Evolutionary conservation across 495 filamentous ascomycete genomes (phyloP).

Genomic region (Choiromyces venosus): DNA sequence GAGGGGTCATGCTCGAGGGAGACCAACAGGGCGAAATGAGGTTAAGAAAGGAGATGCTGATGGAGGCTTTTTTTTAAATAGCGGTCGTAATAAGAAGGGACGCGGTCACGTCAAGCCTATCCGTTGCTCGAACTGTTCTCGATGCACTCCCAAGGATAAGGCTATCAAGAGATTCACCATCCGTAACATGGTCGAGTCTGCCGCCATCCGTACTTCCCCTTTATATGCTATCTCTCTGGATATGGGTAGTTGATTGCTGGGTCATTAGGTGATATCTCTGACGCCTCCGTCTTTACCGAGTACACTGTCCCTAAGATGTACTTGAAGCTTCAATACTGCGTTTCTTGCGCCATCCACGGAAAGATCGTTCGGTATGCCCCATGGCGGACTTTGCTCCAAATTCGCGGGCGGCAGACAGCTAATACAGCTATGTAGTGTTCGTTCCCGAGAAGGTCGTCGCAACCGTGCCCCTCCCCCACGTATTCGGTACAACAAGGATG

Average conservation of each 20-base stretch:
- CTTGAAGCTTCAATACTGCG: conserved; percentile 99
- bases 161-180: conserved; percentile 99
- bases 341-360: conserved; percentile 99
- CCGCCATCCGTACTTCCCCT: conserved; percentile 83
- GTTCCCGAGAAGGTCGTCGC: conserved; percentile 91
- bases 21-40: background rate
- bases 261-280: conserved; percentile 91
- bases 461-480: conserved; percentile 97
- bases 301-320: conserved; percentile 99
- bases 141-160: conserved; percentile 99
- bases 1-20: conserved; percentile 19
- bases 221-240: background rate
- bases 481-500: conserved; percentile 99
- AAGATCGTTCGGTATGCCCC: conserved; percentile 98
- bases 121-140: conserved; percentile 99
- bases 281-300: conserved; percentile 97
- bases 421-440: conserved; percentile 62
- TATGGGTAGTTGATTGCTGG: background rate
- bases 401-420: conserved; percentile 43
- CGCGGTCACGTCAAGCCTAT: conserved; percentile 99
- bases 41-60: conserved; percentile 4
- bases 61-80: conserved; percentile 38
- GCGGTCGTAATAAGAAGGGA: conserved; percentile 99
- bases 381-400: conserved; percentile 21
- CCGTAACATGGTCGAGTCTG: conserved; percentile 99